Percentiles rank a stretch among this genome's conserved stretches.
Evolutionary conservation across 768 basidiomycete genomes (phyloP).

Genomic region (Macrolepiota dolichaula): DNA sequence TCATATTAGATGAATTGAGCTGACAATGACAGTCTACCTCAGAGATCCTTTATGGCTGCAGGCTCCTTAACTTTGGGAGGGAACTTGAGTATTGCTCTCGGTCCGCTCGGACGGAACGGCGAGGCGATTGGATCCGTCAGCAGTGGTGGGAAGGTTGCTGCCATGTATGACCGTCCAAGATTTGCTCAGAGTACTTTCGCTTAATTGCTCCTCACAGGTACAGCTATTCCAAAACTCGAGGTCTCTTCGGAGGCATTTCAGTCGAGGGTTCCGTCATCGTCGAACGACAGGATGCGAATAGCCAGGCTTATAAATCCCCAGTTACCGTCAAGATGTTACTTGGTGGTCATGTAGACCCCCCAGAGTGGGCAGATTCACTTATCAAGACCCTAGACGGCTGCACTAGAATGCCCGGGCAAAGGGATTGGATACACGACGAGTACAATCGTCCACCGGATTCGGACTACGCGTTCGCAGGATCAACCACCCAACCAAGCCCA

Average conservation of each 20-base stretch:
- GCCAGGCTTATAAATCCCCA: slow-evolving; percentile 70
- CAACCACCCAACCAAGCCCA: slow-evolving; percentile 33
- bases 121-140: slow-evolving; percentile 86
- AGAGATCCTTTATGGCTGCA: slow-evolving; percentile 91
- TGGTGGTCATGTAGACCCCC: slow-evolving; percentile 69
- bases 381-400: slow-evolving; percentile 72
- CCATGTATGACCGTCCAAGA: slow-evolving; percentile 56
- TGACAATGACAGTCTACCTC: background rate
- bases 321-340: slow-evolving; percentile 81
- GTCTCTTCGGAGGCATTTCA: slow-evolving; percentile 90
- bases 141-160: slow-evolving; percentile 82
- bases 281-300: slow-evolving; percentile 91
- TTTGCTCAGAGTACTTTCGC: background rate
- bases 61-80: slow-evolving; percentile 90
- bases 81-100: slow-evolving; percentile 85
- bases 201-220: slow-evolving; percentile 49
- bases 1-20: background rate
- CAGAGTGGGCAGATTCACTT: slow-evolving; percentile 75
- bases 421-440: slow-evolving; percentile 63
- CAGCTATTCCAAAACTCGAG: slow-evolving; percentile 88
- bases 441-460: slow-evolving; percentile 27
- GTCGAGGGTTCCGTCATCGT: slow-evolving; percentile 88
- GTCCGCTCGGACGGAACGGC: slow-evolving; percentile 92
- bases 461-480: slow-evolving; percentile 58
- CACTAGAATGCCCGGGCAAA: slow-evolving; percentile 64